These are phyloP conservation scores for Crotalaria pallida DNA, from an alignment of 306 rosid genomes.

Conservation along the genomic window DNA sequence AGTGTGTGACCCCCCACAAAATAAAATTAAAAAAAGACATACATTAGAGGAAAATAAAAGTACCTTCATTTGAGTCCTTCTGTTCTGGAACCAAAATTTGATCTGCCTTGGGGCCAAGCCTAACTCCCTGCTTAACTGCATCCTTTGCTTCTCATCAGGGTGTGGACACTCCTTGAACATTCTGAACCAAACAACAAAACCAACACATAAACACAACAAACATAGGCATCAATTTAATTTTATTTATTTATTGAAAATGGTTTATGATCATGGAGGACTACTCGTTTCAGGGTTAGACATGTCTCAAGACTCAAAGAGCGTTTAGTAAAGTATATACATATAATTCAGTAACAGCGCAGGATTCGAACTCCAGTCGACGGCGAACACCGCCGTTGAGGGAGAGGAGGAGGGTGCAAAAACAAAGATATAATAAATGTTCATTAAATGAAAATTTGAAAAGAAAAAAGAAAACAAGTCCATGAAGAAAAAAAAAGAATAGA, in stretches of 20 bases:
- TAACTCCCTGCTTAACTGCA: conserved; percentile 82
- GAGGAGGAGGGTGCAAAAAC: conserved; percentile 7
- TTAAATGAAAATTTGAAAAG: not conserved
- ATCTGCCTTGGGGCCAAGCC: conserved; percentile 95
- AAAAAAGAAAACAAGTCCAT: not conserved
- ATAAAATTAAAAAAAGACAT: not conserved
- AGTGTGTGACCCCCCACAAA: not conserved
- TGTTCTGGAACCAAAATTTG: conserved; percentile 97
- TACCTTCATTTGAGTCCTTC: conserved; percentile 98
- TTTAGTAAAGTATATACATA: too few species aligned
- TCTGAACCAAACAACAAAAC: conserved; percentile 36
- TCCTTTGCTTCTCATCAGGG: conserved; percentile 92
- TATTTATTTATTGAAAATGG: too few species aligned
- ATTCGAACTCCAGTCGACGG: too few species aligned
- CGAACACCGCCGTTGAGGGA: too few species aligned
- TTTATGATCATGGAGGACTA: too few species aligned
- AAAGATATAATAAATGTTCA: not conserved
- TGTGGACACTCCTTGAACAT: conserved; percentile 93
- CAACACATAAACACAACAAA: not conserved
- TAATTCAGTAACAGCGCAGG: too few species aligned
- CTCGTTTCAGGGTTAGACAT: too few species aligned
- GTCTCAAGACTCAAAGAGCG: too few species aligned
- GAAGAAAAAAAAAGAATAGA: not conserved
- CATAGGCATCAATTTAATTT: not conserved
- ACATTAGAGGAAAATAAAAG: not conserved